A percentile compares a stretch with the other conserved stretches of the same genome.
These are phyloP conservation scores for Penicillium goetzii DNA, from an alignment of 495 filamentous ascomycete genomes.

Conservation along the genomic window DNA sequence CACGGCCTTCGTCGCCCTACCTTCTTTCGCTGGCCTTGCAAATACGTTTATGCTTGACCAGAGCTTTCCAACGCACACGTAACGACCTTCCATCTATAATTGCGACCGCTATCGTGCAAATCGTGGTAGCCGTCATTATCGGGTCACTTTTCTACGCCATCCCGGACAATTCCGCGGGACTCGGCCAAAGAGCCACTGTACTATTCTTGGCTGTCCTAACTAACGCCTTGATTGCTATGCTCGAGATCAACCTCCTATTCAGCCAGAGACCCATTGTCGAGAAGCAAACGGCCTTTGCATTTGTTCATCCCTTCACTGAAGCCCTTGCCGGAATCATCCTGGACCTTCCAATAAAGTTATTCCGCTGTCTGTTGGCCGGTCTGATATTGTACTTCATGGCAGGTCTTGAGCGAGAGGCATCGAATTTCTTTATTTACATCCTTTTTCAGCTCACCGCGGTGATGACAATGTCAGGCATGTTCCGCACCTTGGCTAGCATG, in stretches of 20 bases:
- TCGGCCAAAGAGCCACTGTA: constrained; percentile 60
- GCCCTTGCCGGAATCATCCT: constrained; percentile 56
- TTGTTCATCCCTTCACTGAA: constrained; percentile 63
- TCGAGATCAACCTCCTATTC: constrained; percentile 61
- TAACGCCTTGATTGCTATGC: constrained; percentile 50
- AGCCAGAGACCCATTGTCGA: constrained; percentile 61
- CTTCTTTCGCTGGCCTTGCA: constrained; percentile 50
- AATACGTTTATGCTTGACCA: constrained; percentile 45
- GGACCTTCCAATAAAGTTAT: constrained; percentile 57
- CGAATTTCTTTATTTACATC: neutral
- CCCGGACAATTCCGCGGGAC: constrained; percentile 28
- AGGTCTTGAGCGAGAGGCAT: neutral
- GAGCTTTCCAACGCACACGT: constrained; percentile 45
- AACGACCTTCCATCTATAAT: constrained; percentile 64
- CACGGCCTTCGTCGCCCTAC: constrained; percentile 43
- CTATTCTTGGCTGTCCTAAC: constrained; percentile 83
- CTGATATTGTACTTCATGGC: neutral
- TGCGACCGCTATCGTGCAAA: constrained; percentile 50
- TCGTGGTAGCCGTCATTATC: neutral
- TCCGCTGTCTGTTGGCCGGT: neutral
- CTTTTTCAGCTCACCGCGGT: neutral
- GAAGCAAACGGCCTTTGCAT: constrained; percentile 62
- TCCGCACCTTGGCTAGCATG: constrained; percentile 74
- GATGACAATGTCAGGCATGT: constrained; percentile 51
- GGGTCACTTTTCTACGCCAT: constrained; percentile 67